Evolutionary conservation across 176 grass and related monocot genomes (phyloP), one percentile per base, ranked within the genome.

Genomic region (Musa troglodytarum): DNA sequence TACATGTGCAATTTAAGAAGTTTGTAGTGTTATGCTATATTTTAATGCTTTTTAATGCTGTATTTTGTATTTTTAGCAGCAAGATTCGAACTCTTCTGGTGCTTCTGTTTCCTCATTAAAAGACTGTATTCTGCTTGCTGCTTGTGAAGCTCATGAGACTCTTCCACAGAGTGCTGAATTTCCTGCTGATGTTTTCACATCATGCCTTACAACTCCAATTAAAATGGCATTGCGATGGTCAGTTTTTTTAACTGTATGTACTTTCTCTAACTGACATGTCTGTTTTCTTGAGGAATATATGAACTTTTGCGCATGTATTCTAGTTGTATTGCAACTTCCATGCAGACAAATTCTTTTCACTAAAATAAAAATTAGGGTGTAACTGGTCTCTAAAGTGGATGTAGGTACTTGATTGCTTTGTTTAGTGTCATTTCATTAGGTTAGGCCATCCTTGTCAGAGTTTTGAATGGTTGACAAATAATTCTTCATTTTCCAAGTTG

Each of bases 181-280:
- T 81, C 95, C 95, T 54, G 95, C 95, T 66, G 95, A 99, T 81
- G 90, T 99, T 52, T 99, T 99, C 68, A 99, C 95, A 22, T 86
- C 95, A 68, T 94, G 90, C 76, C 84, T 94, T 58, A 99, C 90
- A 59, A 99, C 95, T 55, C 95, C 95, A 74, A 99, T 99, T 74
- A 99, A 99, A 85, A 99, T 99, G 95, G 90, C 95, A 21, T 75
- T 99, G 77, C 88, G 88, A 76, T 99, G 95, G 95, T 98, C 63
- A 78, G 53, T 85, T 20, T 25, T 67, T 59, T 61, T 16, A 26
- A 78, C 19, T 68, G 3, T 65, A 43, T 43, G 34, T 67, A 19
- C 21, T 52, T 77, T 53, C 52, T 17, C 19, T 71, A 3, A 19
- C 4, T 43, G 34, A 6, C 34, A 43, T 20, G 9, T 50, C 56